Evolutionary conservation across 192 early-diverging fungal genomes (phyloP), one percentile per base, ranked within the genome.

Genomic region (Fimicolochytrium jonesii): DNA sequence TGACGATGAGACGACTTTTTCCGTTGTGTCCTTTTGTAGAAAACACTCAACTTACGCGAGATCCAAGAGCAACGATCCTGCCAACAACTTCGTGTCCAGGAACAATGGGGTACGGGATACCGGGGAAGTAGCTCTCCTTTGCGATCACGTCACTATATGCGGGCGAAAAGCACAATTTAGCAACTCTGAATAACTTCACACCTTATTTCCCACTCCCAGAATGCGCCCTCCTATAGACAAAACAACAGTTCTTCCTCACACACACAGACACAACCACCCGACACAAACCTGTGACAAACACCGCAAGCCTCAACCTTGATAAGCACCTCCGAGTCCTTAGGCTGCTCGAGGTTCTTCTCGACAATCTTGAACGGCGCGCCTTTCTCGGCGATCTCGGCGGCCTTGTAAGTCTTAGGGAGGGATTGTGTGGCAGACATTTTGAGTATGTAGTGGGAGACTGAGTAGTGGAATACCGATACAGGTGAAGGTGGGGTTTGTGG

Each of bases 21-120:
- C n/a, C n/a, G n/a, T n/a, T n/a, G n/a, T n/a, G n/a, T n/a, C n/a
- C n/a, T n/a, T n/a, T n/a, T n/a, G n/a, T n/a, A n/a, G n/a, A n/a
- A n/a, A n/a, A n/a, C n/a, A n/a, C n/a, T n/a, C n/a, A n/a, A n/a
- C n/a, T n/a, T n/a, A n/a, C n/a, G n/a, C n/a, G n/a, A n/a, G n/a
- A n/a, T n/a, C n/a, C n/a, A n/a, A n/a, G n/a, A 37, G 79, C 77
- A 22, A 80, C 73, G 29, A 89, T 73, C 9, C 58, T 72, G 33
- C 88, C 88, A 50, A 88, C 68, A 29, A 87, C 81, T 64, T 91
- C 89, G 51, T 91, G 87, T 10, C 87, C 85, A 32, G 79, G 79
- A 32, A 89, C 78, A 7, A 71, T 63, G 33, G 78, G 74, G 39
- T 66, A 78, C 2, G 34, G 23, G 11, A 55, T 54, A 17, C 37